These are phyloP conservation scores for Halophytophthora polymorphica DNA, from an alignment of 352 stramenopile species.

Conservation along the genomic window DNA sequence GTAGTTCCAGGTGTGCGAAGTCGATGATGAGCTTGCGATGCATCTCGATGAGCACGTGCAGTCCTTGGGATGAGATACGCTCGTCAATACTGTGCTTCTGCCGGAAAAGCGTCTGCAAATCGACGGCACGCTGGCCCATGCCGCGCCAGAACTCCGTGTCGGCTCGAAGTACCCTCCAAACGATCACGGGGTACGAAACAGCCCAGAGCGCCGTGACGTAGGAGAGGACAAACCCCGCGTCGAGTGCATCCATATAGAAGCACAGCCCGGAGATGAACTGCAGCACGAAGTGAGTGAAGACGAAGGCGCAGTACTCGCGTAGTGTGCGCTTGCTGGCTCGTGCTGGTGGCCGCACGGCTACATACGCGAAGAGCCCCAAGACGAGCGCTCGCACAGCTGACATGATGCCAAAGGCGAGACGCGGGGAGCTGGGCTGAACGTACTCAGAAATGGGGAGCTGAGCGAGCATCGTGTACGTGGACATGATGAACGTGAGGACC, in stretches of 20 bases:
- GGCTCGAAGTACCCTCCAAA: conserved; percentile 37
- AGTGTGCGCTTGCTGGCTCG: conserved; percentile 23
- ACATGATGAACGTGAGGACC: conserved; percentile 31
- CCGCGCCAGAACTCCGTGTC: conserved; percentile 57
- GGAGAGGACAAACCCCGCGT: conserved; percentile 25
- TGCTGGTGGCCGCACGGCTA: conserved; percentile 20
- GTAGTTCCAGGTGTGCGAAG: conserved; percentile 64
- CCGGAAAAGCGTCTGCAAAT: conserved; percentile 23
- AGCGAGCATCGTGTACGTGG: conserved; percentile 26
- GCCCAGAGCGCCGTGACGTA: conserved; percentile 28
- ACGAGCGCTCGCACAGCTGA: conserved; percentile 10
- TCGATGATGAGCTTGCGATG: conserved; percentile 74
- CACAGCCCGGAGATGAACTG: conserved; percentile 27
- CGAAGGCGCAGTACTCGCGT: conserved; percentile 37
- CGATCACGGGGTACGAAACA: conserved; percentile 18
- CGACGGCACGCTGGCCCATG: conserved; percentile 22
- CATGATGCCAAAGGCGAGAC: conserved; percentile 18
- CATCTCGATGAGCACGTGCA: conserved; percentile 72
- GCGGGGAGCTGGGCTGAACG: conserved; percentile 16
- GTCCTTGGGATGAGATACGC: conserved; percentile 34
- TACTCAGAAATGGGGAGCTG: conserved; percentile 20
- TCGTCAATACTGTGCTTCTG: conserved; percentile 28
- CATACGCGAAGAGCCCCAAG: conserved; percentile 23
- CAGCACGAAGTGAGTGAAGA: conserved; percentile 33
- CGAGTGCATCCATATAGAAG: conserved; percentile 20